phyloP scores from a whole-genome alignment of 2,329 filamentous ascomycete species.

The Cryphonectria carpinicola region DNA sequence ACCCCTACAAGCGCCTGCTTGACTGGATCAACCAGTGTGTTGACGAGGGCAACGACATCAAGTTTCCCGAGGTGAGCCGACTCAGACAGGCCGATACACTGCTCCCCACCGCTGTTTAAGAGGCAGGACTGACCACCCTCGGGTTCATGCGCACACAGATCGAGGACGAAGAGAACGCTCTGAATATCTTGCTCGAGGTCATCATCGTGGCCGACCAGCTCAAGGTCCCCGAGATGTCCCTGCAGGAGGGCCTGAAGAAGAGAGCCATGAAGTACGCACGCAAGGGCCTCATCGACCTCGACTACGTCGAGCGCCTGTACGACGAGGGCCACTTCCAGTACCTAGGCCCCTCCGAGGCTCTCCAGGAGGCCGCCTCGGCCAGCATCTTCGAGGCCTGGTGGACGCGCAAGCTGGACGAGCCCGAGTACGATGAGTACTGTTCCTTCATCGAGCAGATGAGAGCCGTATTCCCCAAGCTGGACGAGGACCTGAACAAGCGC shows the following conservation, averaged over 20 bases:
- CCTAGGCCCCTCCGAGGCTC: conserved; percentile 7
- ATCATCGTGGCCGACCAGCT: conserved; percentile 22
- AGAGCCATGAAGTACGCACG: conserved; percentile 22
- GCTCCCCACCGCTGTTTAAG: no score
- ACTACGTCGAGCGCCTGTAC: conserved; percentile 20
- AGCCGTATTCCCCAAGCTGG: conserved; percentile 20
- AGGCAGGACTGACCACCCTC: background rate
- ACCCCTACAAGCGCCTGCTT: conserved; percentile 21
- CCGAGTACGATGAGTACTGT: conserved; percentile 24
- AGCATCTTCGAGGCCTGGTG: conserved; percentile 29
- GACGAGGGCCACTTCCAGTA: conserved; percentile 15
- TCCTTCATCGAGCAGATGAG: conserved; percentile 25
- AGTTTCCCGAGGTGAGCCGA: conserved; percentile 25
- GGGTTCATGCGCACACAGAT: background rate
- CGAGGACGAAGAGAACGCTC: conserved; percentile 16
- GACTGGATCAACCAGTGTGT: conserved; percentile 28
- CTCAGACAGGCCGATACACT: background rate
- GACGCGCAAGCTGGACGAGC: conserved; percentile 20
- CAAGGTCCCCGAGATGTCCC: conserved; percentile 26
- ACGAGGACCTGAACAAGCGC: conserved; percentile 25
- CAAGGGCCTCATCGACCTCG: conserved; percentile 21
- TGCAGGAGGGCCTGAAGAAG: conserved; percentile 28
- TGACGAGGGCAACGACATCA: conserved; percentile 28
- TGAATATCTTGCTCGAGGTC: conserved; percentile 23
- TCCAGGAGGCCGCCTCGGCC: conserved; percentile 25